Conservation (phyloP, 441 rosid species). For the Gossypium davidsonii region DNA sequence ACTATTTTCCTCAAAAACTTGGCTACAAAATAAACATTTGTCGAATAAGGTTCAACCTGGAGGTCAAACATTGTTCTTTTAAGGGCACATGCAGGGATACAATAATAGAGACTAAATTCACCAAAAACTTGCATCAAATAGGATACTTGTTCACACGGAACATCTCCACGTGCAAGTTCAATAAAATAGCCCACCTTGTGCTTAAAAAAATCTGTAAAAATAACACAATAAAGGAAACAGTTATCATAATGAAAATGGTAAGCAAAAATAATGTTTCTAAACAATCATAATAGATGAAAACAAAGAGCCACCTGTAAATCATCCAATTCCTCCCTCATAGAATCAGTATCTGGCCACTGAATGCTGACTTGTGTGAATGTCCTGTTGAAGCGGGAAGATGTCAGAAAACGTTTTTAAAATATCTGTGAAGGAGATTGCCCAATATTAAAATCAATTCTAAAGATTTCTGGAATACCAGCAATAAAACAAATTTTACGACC, state of each 20-base stretch:
- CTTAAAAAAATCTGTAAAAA: constrained; percentile 83
- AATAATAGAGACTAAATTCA: constrained; percentile 2
- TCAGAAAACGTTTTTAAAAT: constrained; percentile 10
- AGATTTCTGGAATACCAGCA: neutral
- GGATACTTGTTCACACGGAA: constrained; percentile 99
- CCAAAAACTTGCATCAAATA: constrained; percentile 23
- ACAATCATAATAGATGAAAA: constrained; percentile 1
- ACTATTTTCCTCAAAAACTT: constrained; percentile 7
- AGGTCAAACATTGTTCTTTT: neutral
- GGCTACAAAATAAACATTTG: neutral
- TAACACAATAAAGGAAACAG: constrained; percentile 17
- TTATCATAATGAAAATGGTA: constrained; percentile 5
- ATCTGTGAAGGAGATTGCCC: neutral
- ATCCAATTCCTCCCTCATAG: constrained; percentile 98
- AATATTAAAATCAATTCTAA: neutral
- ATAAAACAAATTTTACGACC: neutral
- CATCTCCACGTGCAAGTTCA: constrained; percentile 96
- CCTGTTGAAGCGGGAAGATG: constrained; percentile 39
- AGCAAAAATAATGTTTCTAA: constrained; percentile 7
- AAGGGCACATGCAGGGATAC: neutral
- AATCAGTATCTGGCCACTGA: constrained; percentile 99
- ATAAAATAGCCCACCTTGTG: constrained; percentile 98
- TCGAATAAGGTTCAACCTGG: neutral
- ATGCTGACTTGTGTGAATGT: constrained; percentile 98
- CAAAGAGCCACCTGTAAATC: constrained; percentile 72